Base-by-base conservation (phyloP, 2,329 filamentous ascomycete species). In the Fusarium sarcochroum region DNA sequence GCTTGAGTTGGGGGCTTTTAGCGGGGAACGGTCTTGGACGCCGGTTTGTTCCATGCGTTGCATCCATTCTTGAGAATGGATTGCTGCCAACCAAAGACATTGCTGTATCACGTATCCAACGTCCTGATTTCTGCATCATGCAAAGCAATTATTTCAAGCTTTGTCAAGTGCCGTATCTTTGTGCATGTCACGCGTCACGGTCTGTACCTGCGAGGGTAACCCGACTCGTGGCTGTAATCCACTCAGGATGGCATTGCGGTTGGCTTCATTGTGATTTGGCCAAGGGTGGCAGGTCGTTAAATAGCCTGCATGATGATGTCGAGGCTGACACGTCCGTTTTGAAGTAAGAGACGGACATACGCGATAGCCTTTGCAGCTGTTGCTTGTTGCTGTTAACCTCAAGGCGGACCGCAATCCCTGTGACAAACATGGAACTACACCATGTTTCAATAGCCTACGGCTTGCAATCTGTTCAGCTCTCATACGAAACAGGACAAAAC, bases 251-350 rank as follows among this genome's bases (percentile, higher is more conserved):
- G 15, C 37, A 23, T 23, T 5, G 14, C 2, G 30, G 32, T 25
- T 20, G 21, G 38, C 54, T 35, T 37, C 38, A 18, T 23, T 23
- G 23, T 55, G 21, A 37, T 38, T 58, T 38, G 45, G 21, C 34
- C 48, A 25, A 53, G 37, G 27, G 27, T 5, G 27, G 27, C 27
- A 30, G 27, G 27, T 30, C 45, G 51, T 57, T 69, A 53, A 57
- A 62, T 66, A 50, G 66, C 60, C 34, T 69, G 65, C 65, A 68
- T 68, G 50, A 46, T 30, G 44, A 42, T 45, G 54, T 46, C 44
- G 27, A 20, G 35, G 49, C 50, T 46, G 49, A 51, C 50, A 41
- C 34, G 37, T 30, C 51, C n/a, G n/a, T n/a, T n/a, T n/a, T n/a
- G n/a, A n/a, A n/a, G n/a, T n/a, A n/a, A n/a, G n/a, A n/a, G n/a